These are phyloP conservation scores for Cytospora piceicola DNA, from an alignment of 2,329 filamentous ascomycete species.

Conservation along the genomic window DNA sequence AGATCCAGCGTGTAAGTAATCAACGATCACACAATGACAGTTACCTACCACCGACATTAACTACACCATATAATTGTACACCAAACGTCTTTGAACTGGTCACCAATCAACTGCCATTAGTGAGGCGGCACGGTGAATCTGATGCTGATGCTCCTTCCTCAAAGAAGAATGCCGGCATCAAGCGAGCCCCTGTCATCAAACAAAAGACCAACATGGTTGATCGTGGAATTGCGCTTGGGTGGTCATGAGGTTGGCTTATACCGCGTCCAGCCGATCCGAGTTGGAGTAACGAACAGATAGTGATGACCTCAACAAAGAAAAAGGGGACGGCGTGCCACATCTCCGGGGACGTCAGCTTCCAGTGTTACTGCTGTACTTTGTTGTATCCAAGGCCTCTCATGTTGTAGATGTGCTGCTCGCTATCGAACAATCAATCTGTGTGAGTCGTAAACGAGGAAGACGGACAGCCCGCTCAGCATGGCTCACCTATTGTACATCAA, in stretches of 20 bases:
- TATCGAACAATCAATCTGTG: neutral
- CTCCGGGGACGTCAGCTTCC: neutral
- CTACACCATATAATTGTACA: neutral
- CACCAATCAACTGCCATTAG: neutral
- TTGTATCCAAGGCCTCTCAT: neutral
- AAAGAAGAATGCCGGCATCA: neutral
- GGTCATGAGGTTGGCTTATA: conserved; percentile 16
- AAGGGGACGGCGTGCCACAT: conserved; percentile 2
- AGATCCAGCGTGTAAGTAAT: neutral
- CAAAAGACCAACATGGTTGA: neutral
- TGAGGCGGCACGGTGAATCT: too few relatives aligned
- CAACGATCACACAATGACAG: neutral
- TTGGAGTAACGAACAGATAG: neutral
- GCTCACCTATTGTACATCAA: conserved; percentile 38
- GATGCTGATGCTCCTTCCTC: neutral
- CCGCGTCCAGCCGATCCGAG: conserved; percentile 29
- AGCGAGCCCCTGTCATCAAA: neutral
- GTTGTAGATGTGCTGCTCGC: neutral
- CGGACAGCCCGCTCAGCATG: conserved; percentile 12
- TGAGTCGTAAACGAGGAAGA: neutral
- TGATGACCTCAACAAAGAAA: conserved; percentile 14
- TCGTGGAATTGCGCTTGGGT: neutral
- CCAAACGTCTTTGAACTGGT: neutral
- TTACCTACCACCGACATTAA: too few relatives aligned
- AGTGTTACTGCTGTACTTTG: neutral